Evolutionary conservation across 352 stramenopile species (phyloP).

Genomic region (Pythium phragmiticola): DNA sequence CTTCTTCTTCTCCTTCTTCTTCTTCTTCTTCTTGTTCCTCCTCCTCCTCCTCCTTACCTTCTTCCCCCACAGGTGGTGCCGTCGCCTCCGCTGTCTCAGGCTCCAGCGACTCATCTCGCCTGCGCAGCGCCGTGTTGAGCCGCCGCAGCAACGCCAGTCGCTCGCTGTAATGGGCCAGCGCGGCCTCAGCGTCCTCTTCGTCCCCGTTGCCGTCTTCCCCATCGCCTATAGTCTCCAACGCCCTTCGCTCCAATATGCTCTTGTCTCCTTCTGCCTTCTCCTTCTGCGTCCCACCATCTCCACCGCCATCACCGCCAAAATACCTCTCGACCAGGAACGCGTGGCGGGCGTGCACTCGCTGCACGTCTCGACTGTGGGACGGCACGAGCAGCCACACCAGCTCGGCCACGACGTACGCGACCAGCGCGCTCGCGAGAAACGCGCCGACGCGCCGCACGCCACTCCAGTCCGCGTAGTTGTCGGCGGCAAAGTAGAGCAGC

Average conservation of each 20-base stretch:
- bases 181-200: background rate
- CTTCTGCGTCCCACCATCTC: background rate
- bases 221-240: background rate
- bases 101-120: slow-evolving; percentile 2
- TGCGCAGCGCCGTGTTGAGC: slow-evolving; percentile 24
- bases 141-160: slow-evolving; percentile 19
- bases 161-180: slow-evolving; percentile 10
- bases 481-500: slow-evolving; percentile 30
- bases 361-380: slow-evolving; percentile 4
- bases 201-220: background rate
- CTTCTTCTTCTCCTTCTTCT: no score
- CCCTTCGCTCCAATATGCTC: background rate
- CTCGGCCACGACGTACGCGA: slow-evolving; percentile 22
- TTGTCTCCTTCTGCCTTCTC: background rate
- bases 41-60: background rate
- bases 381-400: slow-evolving; percentile 19
- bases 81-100: background rate
- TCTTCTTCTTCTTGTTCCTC: background rate
- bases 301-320: slow-evolving; percentile 8
- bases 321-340: slow-evolving; percentile 30
- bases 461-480: slow-evolving; percentile 27
- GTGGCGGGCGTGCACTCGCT: slow-evolving; percentile 18
- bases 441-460: slow-evolving; percentile 22
- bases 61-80: background rate
- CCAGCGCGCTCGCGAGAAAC: slow-evolving; percentile 26